Evolutionary conservation across 495 filamentous ascomycete species (phyloP).

Genomic region (Eremomyces bilateralis): DNA sequence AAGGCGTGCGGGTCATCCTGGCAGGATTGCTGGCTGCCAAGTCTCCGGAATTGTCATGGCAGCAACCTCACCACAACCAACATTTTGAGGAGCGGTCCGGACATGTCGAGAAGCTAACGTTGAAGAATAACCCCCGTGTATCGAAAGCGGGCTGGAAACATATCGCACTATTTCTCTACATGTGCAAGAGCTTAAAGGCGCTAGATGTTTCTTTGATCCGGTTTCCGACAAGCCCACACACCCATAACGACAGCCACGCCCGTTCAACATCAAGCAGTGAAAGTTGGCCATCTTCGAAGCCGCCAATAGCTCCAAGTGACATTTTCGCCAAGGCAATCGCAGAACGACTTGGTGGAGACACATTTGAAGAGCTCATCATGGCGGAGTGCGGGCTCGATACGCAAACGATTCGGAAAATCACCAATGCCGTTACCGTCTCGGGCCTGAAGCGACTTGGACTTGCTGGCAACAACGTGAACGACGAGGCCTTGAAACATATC

Average conservation of each 20-base stretch:
- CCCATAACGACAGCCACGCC: conserved; percentile 2
- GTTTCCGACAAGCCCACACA: conserved; percentile 34
- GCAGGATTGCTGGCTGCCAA: conserved; percentile 71
- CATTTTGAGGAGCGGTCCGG: conserved; percentile 33
- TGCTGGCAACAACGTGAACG: conserved; percentile 56
- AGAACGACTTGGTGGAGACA: conserved; percentile 49
- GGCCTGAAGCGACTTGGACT: conserved; percentile 58
- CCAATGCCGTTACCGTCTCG: conserved; percentile 53
- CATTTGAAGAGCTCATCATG: conserved; percentile 67
- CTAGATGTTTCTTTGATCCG: conserved; percentile 70
- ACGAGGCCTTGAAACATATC: conserved; percentile 52
- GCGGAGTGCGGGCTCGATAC: conserved; percentile 51
- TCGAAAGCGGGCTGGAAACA: conserved; percentile 76
- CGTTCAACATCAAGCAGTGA: neutral
- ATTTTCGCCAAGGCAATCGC: conserved; percentile 53
- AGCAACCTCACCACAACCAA: conserved; percentile 17
- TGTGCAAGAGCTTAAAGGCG: conserved; percentile 66
- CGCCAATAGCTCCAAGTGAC: conserved; percentile 15
- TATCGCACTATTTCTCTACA: conserved; percentile 71
- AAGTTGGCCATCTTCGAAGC: neutral
- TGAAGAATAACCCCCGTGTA: conserved; percentile 81
- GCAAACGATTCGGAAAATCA: conserved; percentile 45
- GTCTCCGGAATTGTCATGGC: conserved; percentile 22
- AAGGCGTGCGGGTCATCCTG: conserved; percentile 65
- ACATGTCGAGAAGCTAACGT: conserved; percentile 61